Conservation (phyloP, 2,329 filamentous ascomycete species). For the Calonectria fujianensis region DNA sequence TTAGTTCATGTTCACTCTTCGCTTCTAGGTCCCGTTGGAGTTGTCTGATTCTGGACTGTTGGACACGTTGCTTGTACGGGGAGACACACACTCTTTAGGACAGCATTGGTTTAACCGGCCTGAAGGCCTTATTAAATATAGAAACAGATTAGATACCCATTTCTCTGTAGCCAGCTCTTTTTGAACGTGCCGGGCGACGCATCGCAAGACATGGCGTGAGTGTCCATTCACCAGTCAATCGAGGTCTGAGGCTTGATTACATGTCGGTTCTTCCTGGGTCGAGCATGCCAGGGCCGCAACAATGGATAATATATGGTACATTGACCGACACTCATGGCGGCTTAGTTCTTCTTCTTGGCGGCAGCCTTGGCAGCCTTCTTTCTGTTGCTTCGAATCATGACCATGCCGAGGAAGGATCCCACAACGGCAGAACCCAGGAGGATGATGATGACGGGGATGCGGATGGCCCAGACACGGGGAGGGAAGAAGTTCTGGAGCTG, state of each 20-base stretch:
- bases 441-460: conserved; percentile 97
- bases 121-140: conserved; percentile 57
- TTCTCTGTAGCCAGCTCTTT: conserved; percentile 46
- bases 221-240: conserved; percentile 18
- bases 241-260: conserved; percentile 45
- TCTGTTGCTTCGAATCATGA: conserved; percentile 99
- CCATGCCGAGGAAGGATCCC: conserved; percentile 94
- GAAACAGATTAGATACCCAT: conserved; percentile 61
- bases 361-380: conserved; percentile 96
- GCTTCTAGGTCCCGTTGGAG: conserved; percentile 49
- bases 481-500: conserved; percentile 96
- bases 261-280: conserved; percentile 37
- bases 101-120: conserved; percentile 50
- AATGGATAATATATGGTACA: conserved; percentile 48
- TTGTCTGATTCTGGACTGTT: conserved; percentile 56
- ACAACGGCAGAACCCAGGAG: conserved; percentile 94
- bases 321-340: conserved; percentile 32
- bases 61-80: conserved; percentile 54
- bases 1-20: conserved; percentile 48
- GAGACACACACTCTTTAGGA: conserved; percentile 56
- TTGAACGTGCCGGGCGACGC: conserved; percentile 30
- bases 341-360: conserved; percentile 88
- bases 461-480: conserved; percentile 98
- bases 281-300: conserved; percentile 43
- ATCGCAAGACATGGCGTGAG: conserved; percentile 31